phyloP scores from a whole-genome alignment of 176 grass and related monocot genomes.

The Dendrocalamus sinicus region DNA sequence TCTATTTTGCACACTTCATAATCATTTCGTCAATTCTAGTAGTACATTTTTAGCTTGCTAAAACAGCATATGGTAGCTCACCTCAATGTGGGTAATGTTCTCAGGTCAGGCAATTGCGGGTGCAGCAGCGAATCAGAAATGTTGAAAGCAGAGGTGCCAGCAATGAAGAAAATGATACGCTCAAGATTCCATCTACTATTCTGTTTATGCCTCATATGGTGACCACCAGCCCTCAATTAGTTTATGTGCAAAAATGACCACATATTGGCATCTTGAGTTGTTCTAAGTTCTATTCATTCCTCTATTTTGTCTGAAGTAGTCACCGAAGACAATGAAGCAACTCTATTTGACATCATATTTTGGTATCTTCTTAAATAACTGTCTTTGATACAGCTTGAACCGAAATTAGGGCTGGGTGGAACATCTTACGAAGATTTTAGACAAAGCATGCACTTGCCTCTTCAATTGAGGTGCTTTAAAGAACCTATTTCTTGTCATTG shows the following conservation, averaged over 20 bases:
- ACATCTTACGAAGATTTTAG: conserved; percentile 98
- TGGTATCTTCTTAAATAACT: conserved; percentile 8
- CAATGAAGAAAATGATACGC: conserved; percentile 89
- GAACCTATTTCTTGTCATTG: background rate
- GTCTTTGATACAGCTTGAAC: conserved; percentile 68
- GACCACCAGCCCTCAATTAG: conserved; percentile 27
- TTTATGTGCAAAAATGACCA: conserved; percentile 34
- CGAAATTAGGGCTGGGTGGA: conserved; percentile 88
- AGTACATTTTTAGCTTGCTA: background rate
- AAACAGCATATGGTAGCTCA: conserved; percentile 6
- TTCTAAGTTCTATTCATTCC: conserved; percentile 17
- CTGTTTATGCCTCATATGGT: conserved; percentile 91
- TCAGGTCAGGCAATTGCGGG: conserved; percentile 79
- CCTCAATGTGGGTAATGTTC: background rate
- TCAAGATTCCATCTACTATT: conserved; percentile 85
- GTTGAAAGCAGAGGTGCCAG: conserved; percentile 60
- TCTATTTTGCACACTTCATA: conserved; percentile 14
- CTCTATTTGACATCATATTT: conserved; percentile 86
- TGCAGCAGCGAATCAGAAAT: conserved; percentile 78
- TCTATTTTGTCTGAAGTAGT: conserved; percentile 53
- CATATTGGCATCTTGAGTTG: background rate
- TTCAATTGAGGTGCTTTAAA: conserved; percentile 76
- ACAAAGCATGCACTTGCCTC: conserved; percentile 72
- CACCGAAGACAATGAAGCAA: conserved; percentile 96
- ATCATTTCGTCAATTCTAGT: background rate